Evolutionary conservation across 2,329 filamentous ascomycete genomes (phyloP), one percentile per base, ranked within the genome.

Genomic region (Xylariaceae sp.): DNA sequence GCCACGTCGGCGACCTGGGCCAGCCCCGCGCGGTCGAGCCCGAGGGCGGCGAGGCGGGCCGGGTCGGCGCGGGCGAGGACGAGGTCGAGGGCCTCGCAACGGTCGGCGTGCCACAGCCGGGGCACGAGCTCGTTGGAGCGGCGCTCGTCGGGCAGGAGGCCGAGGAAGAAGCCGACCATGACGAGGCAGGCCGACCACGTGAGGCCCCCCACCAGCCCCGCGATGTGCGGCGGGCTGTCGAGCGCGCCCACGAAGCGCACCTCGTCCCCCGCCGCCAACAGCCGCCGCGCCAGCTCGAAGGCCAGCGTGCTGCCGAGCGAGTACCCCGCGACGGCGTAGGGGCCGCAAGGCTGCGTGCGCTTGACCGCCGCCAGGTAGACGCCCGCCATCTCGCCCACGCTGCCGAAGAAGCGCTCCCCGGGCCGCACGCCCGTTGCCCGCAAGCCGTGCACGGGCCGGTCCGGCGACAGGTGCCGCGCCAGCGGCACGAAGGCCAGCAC

Each of bases 291-390:
- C 1, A 67, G 47, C 44, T 74, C 70, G 37, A 72, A 75, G 0
- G 67, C 64, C 0, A 73, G 37, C 47, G 69, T 69, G 0, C 56
- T 42, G 2, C 71, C 70, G 43, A 65, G 72, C 4, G 57, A 65
- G 43, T 74, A 75, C 1, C 71, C 70, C 0, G 64, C 64, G 1
- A 75, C 46, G 1, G 64, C 64, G 40, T 75, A 75, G 0, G 70
- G 70, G 0, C 71, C 69, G 0, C 49, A 11, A 0, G 69, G 67
- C 37, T 75, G 70, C 1, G 36, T 38, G 3, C 35, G 16, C n/a
- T 57, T 56, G 23, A 75, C 62, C 0, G 60, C 57, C 0, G 33
- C 23, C 8, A 51, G 38, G 45, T 74, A 75, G 0, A 48, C 58
- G 2, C 43, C 36, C 2, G 68, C 50, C 0, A 54, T 46, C 28